phyloP scores from a whole-genome alignment of 352 stramenopile genomes.

The Albugo laibachii region DNA sequence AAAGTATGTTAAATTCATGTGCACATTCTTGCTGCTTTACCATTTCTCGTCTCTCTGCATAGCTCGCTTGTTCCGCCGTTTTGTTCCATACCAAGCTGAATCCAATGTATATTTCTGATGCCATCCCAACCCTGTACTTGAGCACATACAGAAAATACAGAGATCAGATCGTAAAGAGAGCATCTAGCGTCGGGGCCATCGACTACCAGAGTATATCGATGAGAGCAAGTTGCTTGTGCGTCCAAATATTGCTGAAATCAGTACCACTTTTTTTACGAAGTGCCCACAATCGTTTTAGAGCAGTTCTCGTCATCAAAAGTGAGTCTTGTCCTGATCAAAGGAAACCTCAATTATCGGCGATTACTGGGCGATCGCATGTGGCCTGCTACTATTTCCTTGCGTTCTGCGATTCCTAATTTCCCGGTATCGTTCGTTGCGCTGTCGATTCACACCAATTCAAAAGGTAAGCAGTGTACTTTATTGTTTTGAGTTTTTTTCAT shows the following conservation, averaged over 20 bases:
- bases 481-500: no score
- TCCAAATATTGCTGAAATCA: constrained; percentile 40
- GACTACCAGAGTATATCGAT: constrained; percentile 16
- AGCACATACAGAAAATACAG: constrained; percentile 40
- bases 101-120: constrained; percentile 67
- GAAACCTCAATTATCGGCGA: constrained; percentile 95
- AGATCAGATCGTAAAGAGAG: constrained; percentile 9
- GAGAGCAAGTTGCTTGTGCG: constrained; percentile 8
- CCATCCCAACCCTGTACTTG: constrained; percentile 26
- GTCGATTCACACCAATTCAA: no score
- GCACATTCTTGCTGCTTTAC: not conserved
- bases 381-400: constrained; percentile 64
- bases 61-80: constrained; percentile 17
- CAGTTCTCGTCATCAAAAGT: constrained; percentile 12
- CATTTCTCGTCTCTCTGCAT: constrained; percentile 5
- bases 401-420: constrained; percentile 67
- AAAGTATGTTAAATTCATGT: constrained; percentile 8
- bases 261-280: constrained; percentile 59
- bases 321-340: constrained; percentile 87
- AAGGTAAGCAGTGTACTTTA: no score
- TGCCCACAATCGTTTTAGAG: constrained; percentile 13
- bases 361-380: constrained; percentile 87
- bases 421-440: constrained; percentile 40
- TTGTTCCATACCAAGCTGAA: constrained; percentile 52
- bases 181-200: constrained; percentile 24